These are phyloP conservation scores for Fusarium floridanum DNA, from an alignment of 2,329 filamentous ascomycete species.

Conservation along the genomic window DNA sequence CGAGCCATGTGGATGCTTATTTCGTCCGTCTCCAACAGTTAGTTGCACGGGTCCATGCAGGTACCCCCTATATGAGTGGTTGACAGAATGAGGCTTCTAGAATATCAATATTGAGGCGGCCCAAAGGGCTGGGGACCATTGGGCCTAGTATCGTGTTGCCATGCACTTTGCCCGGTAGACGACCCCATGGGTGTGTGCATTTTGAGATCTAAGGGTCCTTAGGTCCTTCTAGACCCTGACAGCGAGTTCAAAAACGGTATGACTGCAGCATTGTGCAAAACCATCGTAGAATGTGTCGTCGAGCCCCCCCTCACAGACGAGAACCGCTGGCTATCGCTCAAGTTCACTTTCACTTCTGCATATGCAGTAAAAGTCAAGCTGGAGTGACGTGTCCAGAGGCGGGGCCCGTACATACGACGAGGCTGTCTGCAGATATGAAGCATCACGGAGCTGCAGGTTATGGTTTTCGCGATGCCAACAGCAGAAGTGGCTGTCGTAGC, in stretches of 20 bases:
- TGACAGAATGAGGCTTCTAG: neutral
- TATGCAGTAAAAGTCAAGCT: neutral
- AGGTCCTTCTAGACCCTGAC: neutral
- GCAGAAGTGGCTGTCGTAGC: neutral
- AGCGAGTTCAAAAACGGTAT: neutral
- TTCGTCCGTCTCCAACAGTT: neutral
- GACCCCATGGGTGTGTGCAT: neutral
- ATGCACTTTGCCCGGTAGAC: neutral
- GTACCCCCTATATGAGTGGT: neutral
- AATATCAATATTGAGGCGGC: neutral
- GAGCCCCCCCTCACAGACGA: neutral
- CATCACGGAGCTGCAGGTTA: neutral
- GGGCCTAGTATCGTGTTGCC: neutral
- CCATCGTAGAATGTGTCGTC: neutral
- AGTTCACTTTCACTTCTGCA: neutral
- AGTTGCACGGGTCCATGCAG: neutral
- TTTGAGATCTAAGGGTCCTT: neutral
- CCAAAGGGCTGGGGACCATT: neutral
- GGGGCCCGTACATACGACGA: neutral
- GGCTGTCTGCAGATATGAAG: neutral
- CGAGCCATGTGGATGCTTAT: neutral
- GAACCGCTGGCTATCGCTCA: neutral
- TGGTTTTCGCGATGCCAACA: neutral
- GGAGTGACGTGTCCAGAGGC: neutral
- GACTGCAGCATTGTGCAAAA: neutral